Conservation (phyloP, 345 rosid species). For the Nephelium lappaceum region DNA sequence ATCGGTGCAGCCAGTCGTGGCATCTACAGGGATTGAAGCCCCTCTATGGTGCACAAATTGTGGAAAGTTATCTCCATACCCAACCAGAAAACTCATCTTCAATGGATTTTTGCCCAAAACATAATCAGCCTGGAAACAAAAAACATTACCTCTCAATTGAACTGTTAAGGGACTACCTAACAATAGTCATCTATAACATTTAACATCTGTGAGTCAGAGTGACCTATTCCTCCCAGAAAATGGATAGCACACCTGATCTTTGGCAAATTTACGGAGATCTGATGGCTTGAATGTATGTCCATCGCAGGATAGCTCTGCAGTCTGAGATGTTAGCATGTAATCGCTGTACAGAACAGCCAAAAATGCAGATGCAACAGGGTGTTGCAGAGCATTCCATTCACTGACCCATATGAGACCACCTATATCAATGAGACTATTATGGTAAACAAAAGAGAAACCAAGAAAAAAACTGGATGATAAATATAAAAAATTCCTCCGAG, state of each 20-base stretch:
- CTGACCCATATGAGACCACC: slow-evolving; percentile 96
- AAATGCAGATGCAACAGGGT: slow-evolving; percentile 90
- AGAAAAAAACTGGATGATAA: not conserved
- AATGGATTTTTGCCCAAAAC: slow-evolving; percentile 79
- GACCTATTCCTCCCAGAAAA: not conserved
- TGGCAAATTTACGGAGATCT: slow-evolving; percentile 84
- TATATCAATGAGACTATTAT: slow-evolving; percentile 27
- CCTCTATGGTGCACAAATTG: slow-evolving; percentile 91
- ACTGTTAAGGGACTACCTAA: not conserved
- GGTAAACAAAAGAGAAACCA: not conserved
- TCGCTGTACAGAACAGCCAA: slow-evolving; percentile 87
- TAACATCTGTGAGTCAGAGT: not conserved
- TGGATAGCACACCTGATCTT: slow-evolving; percentile 66
- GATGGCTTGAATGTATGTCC: slow-evolving; percentile 73
- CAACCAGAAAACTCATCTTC: slow-evolving; percentile 87
- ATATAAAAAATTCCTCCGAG: not conserved
- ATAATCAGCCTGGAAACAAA: slow-evolving; percentile 81
- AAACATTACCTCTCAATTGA: not conserved
- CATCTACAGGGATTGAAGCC: slow-evolving; percentile 86
- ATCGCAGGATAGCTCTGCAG: slow-evolving; percentile 62
- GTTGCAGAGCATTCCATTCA: slow-evolving; percentile 87
- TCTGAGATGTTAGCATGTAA: slow-evolving; percentile 87
- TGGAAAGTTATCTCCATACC: slow-evolving; percentile 88
- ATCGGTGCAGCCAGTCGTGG: slow-evolving; percentile 65
- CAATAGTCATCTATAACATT: not conserved